These are phyloP conservation scores for Populus alba DNA, from an alignment of 345 rosid genomes.

Conservation along the genomic window DNA sequence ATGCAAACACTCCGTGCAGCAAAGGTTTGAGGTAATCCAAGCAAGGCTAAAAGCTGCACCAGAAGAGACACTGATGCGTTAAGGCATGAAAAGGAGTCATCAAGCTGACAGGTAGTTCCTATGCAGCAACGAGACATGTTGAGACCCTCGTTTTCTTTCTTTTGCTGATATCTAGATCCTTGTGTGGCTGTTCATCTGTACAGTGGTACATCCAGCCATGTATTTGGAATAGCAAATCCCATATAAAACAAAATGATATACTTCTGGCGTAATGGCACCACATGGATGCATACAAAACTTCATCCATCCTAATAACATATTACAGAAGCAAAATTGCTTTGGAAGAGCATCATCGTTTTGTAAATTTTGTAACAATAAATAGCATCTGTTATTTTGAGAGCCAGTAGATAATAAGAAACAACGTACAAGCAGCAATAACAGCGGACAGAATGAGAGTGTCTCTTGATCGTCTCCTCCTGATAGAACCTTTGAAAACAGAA, in stretches of 20 bases:
- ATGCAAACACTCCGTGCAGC: neutral
- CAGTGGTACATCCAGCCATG: neutral
- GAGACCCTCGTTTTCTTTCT: neutral
- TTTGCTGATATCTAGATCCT: neutral
- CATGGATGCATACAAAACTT: constrained; percentile 10
- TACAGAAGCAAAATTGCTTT: constrained; percentile 39
- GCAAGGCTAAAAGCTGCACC: neutral
- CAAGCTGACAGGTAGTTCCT: constrained; percentile 1
- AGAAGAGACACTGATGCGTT: neutral
- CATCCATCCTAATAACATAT: constrained; percentile 30
- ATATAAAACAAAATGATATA: neutral
- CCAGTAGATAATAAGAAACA: constrained; percentile 92
- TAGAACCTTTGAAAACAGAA: constrained; percentile 56
- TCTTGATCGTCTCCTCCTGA: constrained; percentile 74
- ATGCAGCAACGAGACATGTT: neutral
- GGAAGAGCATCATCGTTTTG: constrained; percentile 15
- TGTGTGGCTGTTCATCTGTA: neutral
- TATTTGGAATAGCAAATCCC: neutral
- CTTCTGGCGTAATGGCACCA: constrained; percentile 16
- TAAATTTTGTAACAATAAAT: constrained; percentile 5
- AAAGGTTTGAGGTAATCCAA: constrained; percentile 7
- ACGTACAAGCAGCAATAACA: constrained; percentile 86
- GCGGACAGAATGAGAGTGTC: constrained; percentile 88
- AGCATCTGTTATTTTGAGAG: constrained; percentile 58
- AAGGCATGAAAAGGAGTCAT: constrained; percentile 14